Evolutionary conservation across 352 stramenopile species (phyloP), one percentile per base, ranked within the genome.

Genomic region (Phytophthora citricola): DNA sequence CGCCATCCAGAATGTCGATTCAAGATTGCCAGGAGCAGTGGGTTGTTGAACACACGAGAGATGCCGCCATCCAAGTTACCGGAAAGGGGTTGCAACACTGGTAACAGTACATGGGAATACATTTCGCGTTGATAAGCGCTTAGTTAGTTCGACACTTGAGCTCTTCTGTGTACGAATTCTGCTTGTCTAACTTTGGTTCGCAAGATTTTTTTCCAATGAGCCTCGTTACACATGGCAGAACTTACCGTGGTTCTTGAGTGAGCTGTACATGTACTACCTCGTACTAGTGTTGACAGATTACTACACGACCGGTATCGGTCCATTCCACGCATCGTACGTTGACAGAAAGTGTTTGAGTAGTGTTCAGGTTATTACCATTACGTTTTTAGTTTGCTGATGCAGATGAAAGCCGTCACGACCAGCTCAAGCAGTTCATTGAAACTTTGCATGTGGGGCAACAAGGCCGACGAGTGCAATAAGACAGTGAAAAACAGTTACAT

Each of bases 231-330:
- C 75, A 40, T 90, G 81, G 77, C 78, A 85, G 48, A 75, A 83
- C 53, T 60, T 69, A 15, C 75, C 82, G 34, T 91, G 82, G 82
- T 91, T 91, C 64, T 44, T 88, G 24, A 74, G 77, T 15, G 82
- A 91, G 64, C 79, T 80, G 44, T 91, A 87, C 78, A 74, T 88
- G 58, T 91, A 87, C 71, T 77, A 87, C 63, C 63, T 83, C 36
- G 63, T 91, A 29, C 58, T 89, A 17, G 51, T 88, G 24, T 39
- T 91, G 51, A 55, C 78, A 3, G 79, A 80, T 47, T 91, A 78
- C 57, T 87, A 83, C 57, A 71, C 75, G 10, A 78, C 76, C 15
- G 63, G 69, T 12, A 51, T 88, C 9, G 79, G 89, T 41, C 82
- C 82, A 24, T 91, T 87, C 69, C 76, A 82, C 41, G 71, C 76